Base-by-base conservation (phyloP, 805 yeast species). In the Yarrowia sp. region DNA sequence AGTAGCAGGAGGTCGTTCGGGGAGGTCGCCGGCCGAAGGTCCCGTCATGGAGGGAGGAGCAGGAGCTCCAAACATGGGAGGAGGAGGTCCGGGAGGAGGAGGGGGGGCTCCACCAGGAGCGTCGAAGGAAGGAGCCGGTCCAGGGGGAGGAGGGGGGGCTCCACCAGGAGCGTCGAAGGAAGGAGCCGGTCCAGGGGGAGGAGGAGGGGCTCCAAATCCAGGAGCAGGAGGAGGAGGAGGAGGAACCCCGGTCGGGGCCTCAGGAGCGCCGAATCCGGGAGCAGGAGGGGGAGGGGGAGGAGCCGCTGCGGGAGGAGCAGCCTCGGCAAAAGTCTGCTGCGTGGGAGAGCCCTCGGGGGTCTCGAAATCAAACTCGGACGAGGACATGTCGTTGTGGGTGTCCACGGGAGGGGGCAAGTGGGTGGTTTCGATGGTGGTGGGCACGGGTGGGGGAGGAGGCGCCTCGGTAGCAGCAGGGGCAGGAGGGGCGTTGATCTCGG, bases 121-220 rank as follows among this genome's bases (percentile, higher is more conserved):
- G 19, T 16, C 45, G 82, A 82, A 16, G 81, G 73, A 45, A 14
- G 85, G 82, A n/a, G 86, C 83, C 2, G 85, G 81, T 8, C 83
- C 78, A 4, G 83, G 80, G n/a, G 82, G 76, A 2, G 79, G 73
- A 36, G 74, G 75, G 16, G 80, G 76, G 36, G 75, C 59, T 15
- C 70, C 69, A 26, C 74, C 76, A 16, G 74, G 82, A 12, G 86
- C 83, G 19, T 16, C 45, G 82, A 82, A 16, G 81, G 73, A 45
- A 14, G 85, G 82, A n/a, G 86, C 83, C 2, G 85, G 81, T 8
- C 83, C 78, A 4, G 83, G 80, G n/a, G 82, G 76, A 2, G 82
- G 76, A 40, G 79, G 74, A 8, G 79, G 75, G 15, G 43, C 58
- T 50, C 42, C 45, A 38, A 53, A 38, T 15, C 26, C n/a, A 8